These are phyloP conservation scores for Lophiotrema nucula DNA, from an alignment of 495 filamentous ascomycete species.

Conservation along the genomic window DNA sequence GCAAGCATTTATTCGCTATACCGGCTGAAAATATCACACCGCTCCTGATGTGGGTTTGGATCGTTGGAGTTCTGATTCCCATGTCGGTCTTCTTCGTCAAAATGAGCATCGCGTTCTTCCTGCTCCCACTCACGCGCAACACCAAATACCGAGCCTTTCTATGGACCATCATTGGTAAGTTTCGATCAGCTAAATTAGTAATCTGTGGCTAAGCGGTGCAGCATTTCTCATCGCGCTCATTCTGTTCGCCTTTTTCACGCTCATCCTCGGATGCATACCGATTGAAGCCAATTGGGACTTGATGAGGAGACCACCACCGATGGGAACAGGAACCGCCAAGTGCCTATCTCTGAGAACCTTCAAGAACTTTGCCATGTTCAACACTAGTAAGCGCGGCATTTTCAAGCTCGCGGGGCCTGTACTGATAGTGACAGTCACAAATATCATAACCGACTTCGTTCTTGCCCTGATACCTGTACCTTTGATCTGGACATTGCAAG, in stretches of 20 bases:
- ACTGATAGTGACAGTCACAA: constrained; percentile 24
- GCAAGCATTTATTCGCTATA: constrained; percentile 29
- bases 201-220: not conserved
- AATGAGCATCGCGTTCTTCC: constrained; percentile 37
- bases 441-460: constrained; percentile 36
- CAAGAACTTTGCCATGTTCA: constrained; percentile 27
- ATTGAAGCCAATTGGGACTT: constrained; percentile 34
- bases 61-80: constrained; percentile 13
- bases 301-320: constrained; percentile 16
- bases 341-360: constrained; percentile 28
- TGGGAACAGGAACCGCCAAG: constrained; percentile 27
- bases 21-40: constrained; percentile 1
- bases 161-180: constrained; percentile 32
- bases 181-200: constrained; percentile 27
- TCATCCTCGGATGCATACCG: constrained; percentile 35
- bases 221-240: constrained; percentile 33
- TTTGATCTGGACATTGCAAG: constrained; percentile 34
- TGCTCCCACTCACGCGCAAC: constrained; percentile 26
- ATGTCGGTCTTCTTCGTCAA: constrained; percentile 27
- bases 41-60: constrained; percentile 29
- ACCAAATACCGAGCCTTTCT: constrained; percentile 27
- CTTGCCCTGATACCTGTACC: constrained; percentile 37
- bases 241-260: constrained; percentile 28
- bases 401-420: not conserved
- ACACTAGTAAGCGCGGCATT: constrained; percentile 14